Evolutionary conservation across 306 rosid species (phyloP), one percentile per base, ranked within the genome.

Genomic region (Quercus engelmannii): DNA sequence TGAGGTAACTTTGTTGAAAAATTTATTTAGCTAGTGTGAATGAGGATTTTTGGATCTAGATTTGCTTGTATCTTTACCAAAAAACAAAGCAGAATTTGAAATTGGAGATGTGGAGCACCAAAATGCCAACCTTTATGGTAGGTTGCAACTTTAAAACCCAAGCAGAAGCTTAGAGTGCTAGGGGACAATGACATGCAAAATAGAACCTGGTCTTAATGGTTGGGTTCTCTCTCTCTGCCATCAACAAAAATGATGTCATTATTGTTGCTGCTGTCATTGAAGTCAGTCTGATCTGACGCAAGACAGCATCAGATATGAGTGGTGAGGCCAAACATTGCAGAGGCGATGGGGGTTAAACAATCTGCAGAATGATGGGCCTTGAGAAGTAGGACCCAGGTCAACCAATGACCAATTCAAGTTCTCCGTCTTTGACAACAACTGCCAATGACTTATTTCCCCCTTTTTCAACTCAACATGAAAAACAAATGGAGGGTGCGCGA

Each of bases 381-480:
- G 61, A 94, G 93, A 55, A 92, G 92, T 61, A 94, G 94, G 77
- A 91, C 97, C 97, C 96, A 94, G 3, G 97, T 95, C 99, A 19
- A 91, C 96, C 96, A 95, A 90, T 14, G 98, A 91, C 94, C 92
- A 95, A 83, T 92, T 95, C 0, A 98, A 97, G 33, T 91, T 95
- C 78, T 95, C 97, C 97, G 90, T 95, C 82, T 92, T 95, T 33
- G 38, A 33, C 38, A 33, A 33, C 38, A 5, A 33, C 38, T 33
- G 38, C 38, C 38, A 33, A 33, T 33, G 38, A 33, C 2, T 33
- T 33, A 33, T 33, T 33, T 33, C 38, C 38, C 38, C 38, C 38
- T 5, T 33, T 33, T 33, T 33, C 5, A 33, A 33, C 38, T 5
- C 7, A 33, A 33, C 38, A 33, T 33, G 38, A 33, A 33, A 33